Conservation (phyloP, 768 basidiomycete genomes). For the Russula emetica region DNA sequence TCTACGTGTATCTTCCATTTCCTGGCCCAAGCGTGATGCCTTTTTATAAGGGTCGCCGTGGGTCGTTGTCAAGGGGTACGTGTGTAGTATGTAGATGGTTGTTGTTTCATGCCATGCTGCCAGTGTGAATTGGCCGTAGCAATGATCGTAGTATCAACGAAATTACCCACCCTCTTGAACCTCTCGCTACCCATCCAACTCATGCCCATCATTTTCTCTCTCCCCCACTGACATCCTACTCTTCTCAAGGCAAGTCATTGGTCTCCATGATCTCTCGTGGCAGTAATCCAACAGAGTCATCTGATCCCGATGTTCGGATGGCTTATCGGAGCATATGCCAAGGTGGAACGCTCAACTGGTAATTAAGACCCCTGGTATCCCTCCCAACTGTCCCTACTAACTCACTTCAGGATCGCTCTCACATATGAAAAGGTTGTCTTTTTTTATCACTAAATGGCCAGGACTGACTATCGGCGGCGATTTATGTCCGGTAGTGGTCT, state of each 20-base stretch:
- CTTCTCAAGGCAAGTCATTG: background rate
- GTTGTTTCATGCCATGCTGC: background rate
- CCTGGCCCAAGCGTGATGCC: constrained; percentile 1
- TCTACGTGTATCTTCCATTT: background rate
- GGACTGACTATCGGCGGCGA: background rate
- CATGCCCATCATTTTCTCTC: background rate
- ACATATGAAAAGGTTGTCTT: constrained; percentile 23
- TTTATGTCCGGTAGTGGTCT: constrained; percentile 20
- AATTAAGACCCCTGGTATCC: background rate
- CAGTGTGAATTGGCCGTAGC: background rate
- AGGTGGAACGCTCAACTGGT: constrained; percentile 25
- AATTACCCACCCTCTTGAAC: background rate
- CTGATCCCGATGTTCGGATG: constrained; percentile 21
- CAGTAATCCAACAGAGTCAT: constrained; percentile 1
- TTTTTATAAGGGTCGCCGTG: background rate
- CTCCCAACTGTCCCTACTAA: background rate
- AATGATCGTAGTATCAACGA: constrained; percentile 14
- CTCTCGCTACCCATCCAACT: background rate
- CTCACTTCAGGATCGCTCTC: constrained; percentile 17
- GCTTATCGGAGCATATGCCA: constrained; percentile 21
- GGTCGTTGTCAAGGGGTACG: constrained; percentile 15
- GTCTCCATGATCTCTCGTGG: constrained; percentile 17
- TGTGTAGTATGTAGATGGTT: background rate
- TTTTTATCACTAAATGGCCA: background rate
- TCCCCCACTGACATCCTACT: constrained; percentile 1